Percentiles rank a stretch among this genome's conserved stretches.
These are phyloP conservation scores for Jaapia argillacea DNA, from an alignment of 768 basidiomycete species.

Conservation along the genomic window DNA sequence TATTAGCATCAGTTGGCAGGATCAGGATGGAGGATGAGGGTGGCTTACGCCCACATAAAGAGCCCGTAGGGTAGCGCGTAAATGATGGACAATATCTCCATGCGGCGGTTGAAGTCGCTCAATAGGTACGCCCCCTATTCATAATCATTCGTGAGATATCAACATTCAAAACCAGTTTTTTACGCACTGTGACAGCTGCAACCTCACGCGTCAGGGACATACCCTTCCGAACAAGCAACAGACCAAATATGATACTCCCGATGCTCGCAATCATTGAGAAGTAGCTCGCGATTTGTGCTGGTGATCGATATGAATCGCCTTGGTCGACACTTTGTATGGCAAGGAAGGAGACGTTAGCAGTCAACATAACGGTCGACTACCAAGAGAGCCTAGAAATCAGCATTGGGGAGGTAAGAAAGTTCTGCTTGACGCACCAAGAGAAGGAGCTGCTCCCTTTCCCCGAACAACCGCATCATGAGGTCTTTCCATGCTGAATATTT, in stretches of 20 bases:
- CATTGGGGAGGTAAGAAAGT: neutral
- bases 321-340: conserved; percentile 35
- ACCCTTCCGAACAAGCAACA: conserved; percentile 32
- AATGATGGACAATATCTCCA: conserved; percentile 27
- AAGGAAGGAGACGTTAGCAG: conserved; percentile 52
- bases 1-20: too few species aligned
- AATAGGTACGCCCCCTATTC: conserved; percentile 17
- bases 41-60: conserved; percentile 15
- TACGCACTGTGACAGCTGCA: conserved; percentile 25
- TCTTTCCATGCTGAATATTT: conserved; percentile 31
- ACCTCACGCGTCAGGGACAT: conserved; percentile 21
- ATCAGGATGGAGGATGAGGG: neutral
- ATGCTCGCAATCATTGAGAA: conserved; percentile 32
- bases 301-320: conserved; percentile 7
- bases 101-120: conserved; percentile 13
- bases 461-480: conserved; percentile 32
- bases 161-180: too few species aligned
- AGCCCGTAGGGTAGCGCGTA: conserved; percentile 17
- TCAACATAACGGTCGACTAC: conserved; percentile 47
- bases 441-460: conserved; percentile 42
- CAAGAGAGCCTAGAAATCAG: neutral
- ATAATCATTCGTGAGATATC: too few species aligned
- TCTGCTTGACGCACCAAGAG: conserved; percentile 32
- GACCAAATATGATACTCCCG: conserved; percentile 31
- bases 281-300: conserved; percentile 31